Conservation (phyloP, 2,329 filamentous ascomycete species). For the Beauveria varroae region DNA sequence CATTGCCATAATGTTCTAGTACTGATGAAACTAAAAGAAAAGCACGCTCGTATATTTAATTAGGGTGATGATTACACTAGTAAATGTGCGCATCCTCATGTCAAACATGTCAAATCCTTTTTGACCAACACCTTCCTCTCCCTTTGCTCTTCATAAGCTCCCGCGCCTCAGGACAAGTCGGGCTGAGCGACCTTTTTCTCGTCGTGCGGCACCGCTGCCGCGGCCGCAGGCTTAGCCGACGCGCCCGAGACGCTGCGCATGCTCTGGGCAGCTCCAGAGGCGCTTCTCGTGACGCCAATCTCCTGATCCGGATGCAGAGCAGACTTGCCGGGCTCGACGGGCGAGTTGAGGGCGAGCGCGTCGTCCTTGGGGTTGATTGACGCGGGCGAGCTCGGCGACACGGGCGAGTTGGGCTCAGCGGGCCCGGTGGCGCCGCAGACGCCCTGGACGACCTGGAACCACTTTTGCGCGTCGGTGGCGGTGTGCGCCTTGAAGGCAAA, state of each 20-base stretch:
- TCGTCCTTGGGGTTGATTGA: neutral
- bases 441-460: conserved; percentile 66
- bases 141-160: neutral
- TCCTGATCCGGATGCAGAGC: conserved; percentile 5
- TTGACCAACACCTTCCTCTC: neutral
- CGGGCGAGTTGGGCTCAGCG: conserved; percentile 22
- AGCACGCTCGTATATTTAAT: conserved; percentile 3
- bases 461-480: conserved; percentile 70
- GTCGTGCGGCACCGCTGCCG: neutral
- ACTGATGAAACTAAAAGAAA: neutral
- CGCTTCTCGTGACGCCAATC: conserved; percentile 6
- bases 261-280: conserved; percentile 14
- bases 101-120: neutral
- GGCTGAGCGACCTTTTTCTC: conserved; percentile 5
- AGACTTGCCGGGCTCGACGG: neutral
- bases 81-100: neutral
- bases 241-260: conserved; percentile 22
- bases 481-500: conserved; percentile 83
- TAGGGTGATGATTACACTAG: conserved; percentile 5
- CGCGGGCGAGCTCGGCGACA: conserved; percentile 11
- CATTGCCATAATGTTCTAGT: neutral
- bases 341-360: conserved; percentile 5
- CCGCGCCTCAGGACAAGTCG: neutral
- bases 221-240: neutral
- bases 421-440: conserved; percentile 46